phyloP scores from a whole-genome alignment of 73 alveolate species.

The Effrenium voratum region DNA sequence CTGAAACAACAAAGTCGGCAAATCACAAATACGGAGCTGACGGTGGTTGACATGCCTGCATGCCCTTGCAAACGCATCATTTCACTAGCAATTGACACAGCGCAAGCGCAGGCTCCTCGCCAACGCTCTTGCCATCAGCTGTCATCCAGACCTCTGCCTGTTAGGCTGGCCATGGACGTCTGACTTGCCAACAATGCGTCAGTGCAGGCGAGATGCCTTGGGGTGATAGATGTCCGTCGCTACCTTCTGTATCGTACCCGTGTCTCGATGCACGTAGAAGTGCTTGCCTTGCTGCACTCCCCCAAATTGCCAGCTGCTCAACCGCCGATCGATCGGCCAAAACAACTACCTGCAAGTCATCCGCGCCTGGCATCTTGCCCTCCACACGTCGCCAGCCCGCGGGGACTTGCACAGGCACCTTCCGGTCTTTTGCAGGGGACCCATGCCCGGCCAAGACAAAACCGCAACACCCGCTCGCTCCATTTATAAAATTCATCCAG shows the following conservation, averaged over 20 bases:
- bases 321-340: neutral
- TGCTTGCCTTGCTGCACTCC: conserved; percentile 26
- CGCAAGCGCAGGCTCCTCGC: conserved; percentile 8
- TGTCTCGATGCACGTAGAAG: conserved; percentile 57
- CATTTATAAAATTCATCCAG: too few relatives aligned
- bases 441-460: too few relatives aligned
- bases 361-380: conserved; percentile 61
- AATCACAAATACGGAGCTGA: too few relatives aligned
- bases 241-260: conserved; percentile 62
- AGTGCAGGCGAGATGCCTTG: neutral
- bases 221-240: conserved; percentile 66
- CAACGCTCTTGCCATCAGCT: conserved; percentile 37
- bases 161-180: too few relatives aligned
- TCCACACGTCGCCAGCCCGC: conserved; percentile 85
- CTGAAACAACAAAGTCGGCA: too few relatives aligned
- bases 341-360: neutral
- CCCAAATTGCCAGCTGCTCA: neutral
- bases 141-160: conserved; percentile 29
- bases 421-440: too few relatives aligned
- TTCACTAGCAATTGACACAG: too few relatives aligned
- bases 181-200: neutral
- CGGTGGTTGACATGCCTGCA: too few relatives aligned
- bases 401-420: conserved; percentile 63
- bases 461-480: too few relatives aligned
- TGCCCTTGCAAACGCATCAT: too few relatives aligned